phyloP scores from a whole-genome alignment of 805 yeast genomes.

The Myxozyma geophila region DNA sequence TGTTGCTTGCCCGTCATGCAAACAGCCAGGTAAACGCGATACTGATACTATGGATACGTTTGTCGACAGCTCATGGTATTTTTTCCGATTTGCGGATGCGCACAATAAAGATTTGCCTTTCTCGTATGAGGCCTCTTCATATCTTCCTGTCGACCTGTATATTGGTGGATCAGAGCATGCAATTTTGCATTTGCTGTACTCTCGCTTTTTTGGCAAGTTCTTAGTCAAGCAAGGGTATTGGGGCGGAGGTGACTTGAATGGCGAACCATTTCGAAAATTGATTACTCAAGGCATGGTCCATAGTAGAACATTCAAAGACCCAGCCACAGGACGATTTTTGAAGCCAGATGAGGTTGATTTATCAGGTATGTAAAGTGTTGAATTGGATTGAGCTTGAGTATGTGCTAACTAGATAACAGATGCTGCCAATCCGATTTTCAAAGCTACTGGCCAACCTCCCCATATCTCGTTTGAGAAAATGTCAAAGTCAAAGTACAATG shows the following conservation, averaged over 20 bases:
- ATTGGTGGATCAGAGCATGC: constrained; percentile 98
- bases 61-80: constrained; percentile 98
- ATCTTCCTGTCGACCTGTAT: constrained; percentile 86
- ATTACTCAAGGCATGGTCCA: constrained; percentile 99
- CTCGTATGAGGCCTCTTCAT: constrained; percentile 52
- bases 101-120: constrained; percentile 64
- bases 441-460: constrained; percentile 58
- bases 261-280: constrained; percentile 81
- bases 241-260: constrained; percentile 60
- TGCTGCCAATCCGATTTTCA: constrained; percentile 51
- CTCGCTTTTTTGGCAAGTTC: constrained; percentile 85
- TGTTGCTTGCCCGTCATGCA: constrained; percentile 80
- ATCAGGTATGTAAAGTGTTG: constrained; percentile 36
- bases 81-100: constrained; percentile 80
- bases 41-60: constrained; percentile 99
- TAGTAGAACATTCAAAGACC: constrained; percentile 79
- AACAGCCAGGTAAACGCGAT: constrained; percentile 73
- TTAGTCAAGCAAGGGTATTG: constrained; percentile 68
- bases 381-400: constrained; percentile 33
- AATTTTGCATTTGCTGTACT: constrained; percentile 82
- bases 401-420: constrained; percentile 11
- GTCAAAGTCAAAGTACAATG: constrained; percentile 96
- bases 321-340: constrained; percentile 71
- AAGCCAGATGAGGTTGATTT: constrained; percentile 74
- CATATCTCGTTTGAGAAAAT: constrained; percentile 77